These are phyloP conservation scores for Orbilia ellipsospora DNA, from an alignment of 2,329 filamentous ascomycete genomes.

Conservation along the genomic window DNA sequence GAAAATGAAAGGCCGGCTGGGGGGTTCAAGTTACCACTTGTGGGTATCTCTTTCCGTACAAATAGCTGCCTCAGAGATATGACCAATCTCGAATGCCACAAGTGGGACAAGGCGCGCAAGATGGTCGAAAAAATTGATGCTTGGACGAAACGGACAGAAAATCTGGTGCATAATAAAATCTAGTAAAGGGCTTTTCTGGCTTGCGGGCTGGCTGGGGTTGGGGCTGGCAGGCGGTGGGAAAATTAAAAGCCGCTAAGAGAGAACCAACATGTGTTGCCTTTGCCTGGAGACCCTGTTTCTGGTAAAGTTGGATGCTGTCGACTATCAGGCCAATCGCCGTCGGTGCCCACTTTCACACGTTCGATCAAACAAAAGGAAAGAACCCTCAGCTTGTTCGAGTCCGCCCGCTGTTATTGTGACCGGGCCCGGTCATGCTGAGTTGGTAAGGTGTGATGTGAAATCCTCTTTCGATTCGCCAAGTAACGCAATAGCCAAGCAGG, in stretches of 20 bases:
- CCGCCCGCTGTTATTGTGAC: constrained; percentile 34
- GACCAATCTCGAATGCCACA: constrained; percentile 52
- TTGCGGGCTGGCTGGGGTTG: too few relatives aligned
- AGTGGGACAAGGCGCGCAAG: constrained; percentile 33
- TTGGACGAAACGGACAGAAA: constrained; percentile 23
- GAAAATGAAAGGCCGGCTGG: constrained; percentile 13
- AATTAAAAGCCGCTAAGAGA: constrained; percentile 28
- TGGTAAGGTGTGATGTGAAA: constrained; percentile 50
- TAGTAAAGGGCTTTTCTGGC: constrained; percentile 14
- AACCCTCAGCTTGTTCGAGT: not conserved
- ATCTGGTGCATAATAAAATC: constrained; percentile 45
- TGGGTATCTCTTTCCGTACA: constrained; percentile 44
- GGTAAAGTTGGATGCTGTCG: constrained; percentile 33
- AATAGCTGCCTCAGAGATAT: constrained; percentile 52
- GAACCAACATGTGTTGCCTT: constrained; percentile 12
- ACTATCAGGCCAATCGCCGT: constrained; percentile 44
- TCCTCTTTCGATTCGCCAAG: constrained; percentile 47
- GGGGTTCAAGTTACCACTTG: constrained; percentile 43
- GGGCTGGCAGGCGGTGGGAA: constrained; percentile 17
- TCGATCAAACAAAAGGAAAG: too few relatives aligned
- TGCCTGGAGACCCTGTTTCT: constrained; percentile 45
- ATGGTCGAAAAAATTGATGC: constrained; percentile 14
- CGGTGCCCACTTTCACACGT: constrained; percentile 38
- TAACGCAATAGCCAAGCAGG: constrained; percentile 54
- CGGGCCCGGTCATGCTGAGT: constrained; percentile 48